Evolutionary conservation across 164 flowering plant species (phyloP), one percentile per base, ranked within the genome.

Genomic region (Chloranthus sessilifolius): DNA sequence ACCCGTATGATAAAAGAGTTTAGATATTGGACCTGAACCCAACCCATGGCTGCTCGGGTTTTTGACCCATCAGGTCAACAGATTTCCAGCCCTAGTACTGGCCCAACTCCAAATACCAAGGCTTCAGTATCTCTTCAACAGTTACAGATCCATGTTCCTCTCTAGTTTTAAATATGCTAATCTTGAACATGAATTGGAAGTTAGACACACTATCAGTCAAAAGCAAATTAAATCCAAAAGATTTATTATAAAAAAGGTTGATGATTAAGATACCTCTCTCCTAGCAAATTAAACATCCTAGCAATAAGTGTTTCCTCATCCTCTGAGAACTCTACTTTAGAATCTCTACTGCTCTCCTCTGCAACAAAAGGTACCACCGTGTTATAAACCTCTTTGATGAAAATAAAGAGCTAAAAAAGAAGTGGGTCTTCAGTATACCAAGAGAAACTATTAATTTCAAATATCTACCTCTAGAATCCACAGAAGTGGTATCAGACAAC

Each of bases 271-370:
- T 19, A 61, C 73, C 69, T 69, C 19, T 64, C 47, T 53, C 73
- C 73, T 14, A 64, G 55, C 41, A 69, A 53, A 15, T 53, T 64
- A 15, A 52, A 64, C 73, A 69, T 69, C 30, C 68, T 60, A 22
- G 40, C 59, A 22, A 69, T 61, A 33, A 69, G 69, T 5, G 34
- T 47, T 20, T 60, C 69, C 43, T 69, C 73, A 58, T 64, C 73
- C 31, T 57, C 69, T 3, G 69, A 40, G 59, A 69, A 56, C 29
- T 56, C 61, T 47, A 44, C 17, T 56, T 59, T 63, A 0, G 50
- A 37, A 15, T 56, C 62, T 46, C 58, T 50, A 35, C 30, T 56
- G 27, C 24, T 43, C 23, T 8, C 52, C 31, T 36, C 74, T 68
- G 56, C 35, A 57, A 11, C 23, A 16, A 14, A 10, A 49, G 2